Conservation (phyloP, 768 basidiomycete species). For the Suillus clintonianus region DNA sequence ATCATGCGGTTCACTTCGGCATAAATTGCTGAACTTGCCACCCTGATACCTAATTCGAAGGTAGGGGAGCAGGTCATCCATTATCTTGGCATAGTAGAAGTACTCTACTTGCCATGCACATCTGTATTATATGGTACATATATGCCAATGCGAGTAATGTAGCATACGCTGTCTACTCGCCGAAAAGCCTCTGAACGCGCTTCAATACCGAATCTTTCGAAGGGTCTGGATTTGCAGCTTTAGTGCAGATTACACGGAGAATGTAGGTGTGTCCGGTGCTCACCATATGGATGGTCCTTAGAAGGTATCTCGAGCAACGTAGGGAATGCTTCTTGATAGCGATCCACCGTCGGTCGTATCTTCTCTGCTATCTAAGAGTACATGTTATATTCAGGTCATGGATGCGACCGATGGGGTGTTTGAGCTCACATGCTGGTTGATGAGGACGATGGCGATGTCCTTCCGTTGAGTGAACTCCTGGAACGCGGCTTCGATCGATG, state of each 20-base stretch:
- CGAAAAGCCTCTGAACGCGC: constrained; percentile 94
- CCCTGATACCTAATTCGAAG: constrained; percentile 1
- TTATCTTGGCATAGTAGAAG: constrained; percentile 13
- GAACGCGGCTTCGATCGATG: constrained; percentile 89
- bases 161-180: constrained; percentile 59
- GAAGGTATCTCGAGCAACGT: constrained; percentile 97
- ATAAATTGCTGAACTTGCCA: constrained; percentile 15
- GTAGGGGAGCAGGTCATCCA: background rate
- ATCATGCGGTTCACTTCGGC: constrained; percentile 66
- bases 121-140: constrained; percentile 25
- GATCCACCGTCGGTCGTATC: constrained; percentile 93
- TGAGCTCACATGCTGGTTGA: constrained; percentile 91
- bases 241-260: constrained; percentile 1
- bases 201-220: constrained; percentile 95
- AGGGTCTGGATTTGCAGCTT: constrained; percentile 62
- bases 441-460: constrained; percentile 94
- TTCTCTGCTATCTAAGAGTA: constrained; percentile 85
- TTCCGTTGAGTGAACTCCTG: constrained; percentile 93
- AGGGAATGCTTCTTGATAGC: constrained; percentile 95
- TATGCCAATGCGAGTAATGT: background rate
- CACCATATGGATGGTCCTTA: constrained; percentile 98
- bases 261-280: constrained; percentile 22
- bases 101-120: constrained; percentile 17
- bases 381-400: constrained; percentile 2
- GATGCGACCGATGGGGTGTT: constrained; percentile 7